These are phyloP conservation scores for Endoconidiophora laricicola DNA, from an alignment of 2,329 filamentous ascomycete species.

Conservation along the genomic window DNA sequence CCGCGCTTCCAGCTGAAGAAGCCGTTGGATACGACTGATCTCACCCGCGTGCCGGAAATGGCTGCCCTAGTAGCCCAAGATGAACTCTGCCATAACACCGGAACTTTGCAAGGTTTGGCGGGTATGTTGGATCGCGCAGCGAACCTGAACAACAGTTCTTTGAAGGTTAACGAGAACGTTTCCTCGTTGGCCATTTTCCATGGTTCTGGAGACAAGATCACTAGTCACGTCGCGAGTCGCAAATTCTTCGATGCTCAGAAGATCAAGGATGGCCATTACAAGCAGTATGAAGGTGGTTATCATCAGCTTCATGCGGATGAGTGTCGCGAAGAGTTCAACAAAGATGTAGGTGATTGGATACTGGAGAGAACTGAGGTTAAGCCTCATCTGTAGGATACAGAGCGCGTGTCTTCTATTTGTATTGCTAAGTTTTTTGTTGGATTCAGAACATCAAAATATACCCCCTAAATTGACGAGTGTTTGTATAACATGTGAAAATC, in stretches of 20 bases:
- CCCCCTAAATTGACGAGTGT: background rate
- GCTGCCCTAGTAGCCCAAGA: conserved; percentile 47
- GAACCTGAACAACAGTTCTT: conserved; percentile 38
- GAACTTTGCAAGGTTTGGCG: conserved; percentile 66
- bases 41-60: conserved; percentile 52
- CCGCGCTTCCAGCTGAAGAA: conserved; percentile 52
- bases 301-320: conserved; percentile 56
- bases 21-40: conserved; percentile 42
- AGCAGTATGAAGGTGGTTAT: conserved; percentile 58
- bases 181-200: conserved; percentile 55
- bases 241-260: conserved; percentile 42
- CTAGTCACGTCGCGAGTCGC: conserved; percentile 47
- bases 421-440: too few relatives aligned
- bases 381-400: conserved; percentile 22
- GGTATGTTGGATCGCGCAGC: conserved; percentile 60
- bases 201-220: conserved; percentile 57
- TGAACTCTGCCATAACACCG: conserved; percentile 60
- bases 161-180: conserved; percentile 36
- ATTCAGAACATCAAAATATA: too few relatives aligned
- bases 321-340: conserved; percentile 35
- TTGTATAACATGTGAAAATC: background rate
- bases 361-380: conserved; percentile 24
- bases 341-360: conserved; percentile 52
- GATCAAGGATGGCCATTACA: conserved; percentile 52
- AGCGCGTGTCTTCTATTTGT: background rate